A percentile compares a stretch with the other conserved stretches of the same genome.
Evolutionary conservation across 192 early-diverging fungal species (phyloP).

Genomic region (Chytriomyces sp.): DNA sequence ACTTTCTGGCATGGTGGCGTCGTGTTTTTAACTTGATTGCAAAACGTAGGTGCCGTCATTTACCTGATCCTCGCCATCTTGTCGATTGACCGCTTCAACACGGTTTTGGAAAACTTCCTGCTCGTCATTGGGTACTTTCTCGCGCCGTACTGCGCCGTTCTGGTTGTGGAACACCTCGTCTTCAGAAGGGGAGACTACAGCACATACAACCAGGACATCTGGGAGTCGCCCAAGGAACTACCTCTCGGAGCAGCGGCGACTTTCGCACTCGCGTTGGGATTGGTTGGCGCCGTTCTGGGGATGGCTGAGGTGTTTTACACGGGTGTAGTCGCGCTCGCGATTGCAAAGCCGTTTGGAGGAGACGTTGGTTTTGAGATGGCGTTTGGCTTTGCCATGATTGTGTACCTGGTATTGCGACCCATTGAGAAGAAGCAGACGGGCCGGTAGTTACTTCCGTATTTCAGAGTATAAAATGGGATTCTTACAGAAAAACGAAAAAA

Average conservation of each 20-base stretch:
- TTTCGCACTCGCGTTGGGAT: conserved; percentile 24
- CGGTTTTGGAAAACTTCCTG: conserved; percentile 36
- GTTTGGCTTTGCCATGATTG: conserved; percentile 29
- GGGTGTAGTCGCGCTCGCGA: conserved; percentile 3
- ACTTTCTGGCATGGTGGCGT: too few species aligned
- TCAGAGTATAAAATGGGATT: too few species aligned
- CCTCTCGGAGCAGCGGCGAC: conserved; percentile 33
- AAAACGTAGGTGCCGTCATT: conserved; percentile 29
- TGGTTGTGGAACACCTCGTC: conserved; percentile 22
- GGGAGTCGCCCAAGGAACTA: conserved; percentile 29
- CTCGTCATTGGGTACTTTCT: conserved; percentile 39
- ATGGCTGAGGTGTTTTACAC: conserved; percentile 43
- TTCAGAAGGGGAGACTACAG: conserved; percentile 4
- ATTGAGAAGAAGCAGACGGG: conserved; percentile 21
- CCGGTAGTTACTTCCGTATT: too few species aligned
- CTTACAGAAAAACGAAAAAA: too few species aligned
- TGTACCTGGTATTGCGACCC: conserved; percentile 27
- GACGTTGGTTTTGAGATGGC: conserved; percentile 34
- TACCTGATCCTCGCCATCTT: conserved; percentile 33
- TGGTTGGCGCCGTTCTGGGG: conserved; percentile 35
- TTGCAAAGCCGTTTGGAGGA: conserved; percentile 22
- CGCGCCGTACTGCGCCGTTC: conserved; percentile 33
- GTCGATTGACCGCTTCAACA: conserved; percentile 30
- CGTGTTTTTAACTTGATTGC: too few species aligned
- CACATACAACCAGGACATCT: conserved; percentile 6